Conservation (phyloP, 805 yeast species). For the Candida berthetii region DNA sequence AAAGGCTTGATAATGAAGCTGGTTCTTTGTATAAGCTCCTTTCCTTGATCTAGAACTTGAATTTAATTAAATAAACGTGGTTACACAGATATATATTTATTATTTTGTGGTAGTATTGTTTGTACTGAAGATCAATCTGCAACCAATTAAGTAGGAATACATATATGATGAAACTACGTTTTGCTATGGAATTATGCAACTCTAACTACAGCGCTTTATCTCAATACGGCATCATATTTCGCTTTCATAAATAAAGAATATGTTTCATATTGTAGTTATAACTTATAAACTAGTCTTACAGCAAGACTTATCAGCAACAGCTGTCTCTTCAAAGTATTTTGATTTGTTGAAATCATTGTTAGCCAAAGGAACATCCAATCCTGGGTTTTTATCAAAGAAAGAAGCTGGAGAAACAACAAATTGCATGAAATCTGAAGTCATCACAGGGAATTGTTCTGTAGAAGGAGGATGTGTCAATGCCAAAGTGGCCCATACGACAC, state of each 20-base stretch:
- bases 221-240: no score
- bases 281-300: neutral
- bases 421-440: constrained; percentile 78
- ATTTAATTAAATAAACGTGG: no score
- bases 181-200: no score
- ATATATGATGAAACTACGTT: no score
- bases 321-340: constrained; percentile 25
- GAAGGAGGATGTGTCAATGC: constrained; percentile 81
- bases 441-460: constrained; percentile 84
- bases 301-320: constrained; percentile 1
- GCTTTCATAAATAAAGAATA: no score
- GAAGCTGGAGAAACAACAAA: constrained; percentile 65
- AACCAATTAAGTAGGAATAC: no score
- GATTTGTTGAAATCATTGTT: constrained; percentile 65
- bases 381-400: constrained; percentile 74
- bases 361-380: constrained; percentile 71
- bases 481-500: constrained; percentile 77
- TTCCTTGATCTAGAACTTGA: no score
- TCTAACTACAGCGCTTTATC: no score
- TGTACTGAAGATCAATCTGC: no score
- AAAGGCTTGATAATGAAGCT: constrained; percentile 23
- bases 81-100: no score
- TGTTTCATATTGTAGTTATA: neutral
- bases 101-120: no score
- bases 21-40: no score